phyloP scores from a whole-genome alignment of 164 flowering plant genomes.

The Stephania japonica region DNA sequence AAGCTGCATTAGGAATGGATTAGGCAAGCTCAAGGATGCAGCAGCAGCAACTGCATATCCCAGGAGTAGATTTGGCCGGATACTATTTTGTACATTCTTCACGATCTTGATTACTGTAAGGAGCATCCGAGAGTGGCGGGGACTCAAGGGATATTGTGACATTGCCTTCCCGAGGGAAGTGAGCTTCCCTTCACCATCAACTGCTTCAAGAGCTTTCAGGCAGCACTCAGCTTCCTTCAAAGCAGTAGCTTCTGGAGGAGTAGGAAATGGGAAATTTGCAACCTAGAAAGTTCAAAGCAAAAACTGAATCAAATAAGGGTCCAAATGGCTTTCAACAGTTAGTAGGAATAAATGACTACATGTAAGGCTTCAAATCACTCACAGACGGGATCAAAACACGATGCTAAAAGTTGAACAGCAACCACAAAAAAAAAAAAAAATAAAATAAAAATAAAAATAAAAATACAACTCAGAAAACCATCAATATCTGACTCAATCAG shows the following conservation, averaged over 20 bases:
- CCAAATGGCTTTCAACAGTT: not conserved
- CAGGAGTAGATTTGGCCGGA: conserved; percentile 59
- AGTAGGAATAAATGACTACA: not conserved
- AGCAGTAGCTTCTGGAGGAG: conserved; percentile 69
- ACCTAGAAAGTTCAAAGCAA: conserved; percentile 39
- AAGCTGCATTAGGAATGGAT: conserved; percentile 58
- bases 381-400: no score
- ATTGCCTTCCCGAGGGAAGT: conserved; percentile 81
- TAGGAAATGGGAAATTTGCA: conserved; percentile 89
- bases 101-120: conserved; percentile 72
- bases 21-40: conserved; percentile 76
- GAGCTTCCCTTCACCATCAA: conserved; percentile 57
- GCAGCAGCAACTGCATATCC: conserved; percentile 83
- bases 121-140: conserved; percentile 96
- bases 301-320: not conserved
- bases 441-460: no score
- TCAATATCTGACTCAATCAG: not conserved
- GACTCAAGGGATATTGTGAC: conserved; percentile 93
- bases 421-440: no score
- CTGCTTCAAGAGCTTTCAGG: conserved; percentile 79
- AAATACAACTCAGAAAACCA: not conserved
- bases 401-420: no score
- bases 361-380: no score
- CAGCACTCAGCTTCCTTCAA: conserved; percentile 73
- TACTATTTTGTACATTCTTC: conserved; percentile 31